Base-by-base conservation (phyloP, 192 early-diverging fungal species). In the Helicostylum pulchrum region DNA sequence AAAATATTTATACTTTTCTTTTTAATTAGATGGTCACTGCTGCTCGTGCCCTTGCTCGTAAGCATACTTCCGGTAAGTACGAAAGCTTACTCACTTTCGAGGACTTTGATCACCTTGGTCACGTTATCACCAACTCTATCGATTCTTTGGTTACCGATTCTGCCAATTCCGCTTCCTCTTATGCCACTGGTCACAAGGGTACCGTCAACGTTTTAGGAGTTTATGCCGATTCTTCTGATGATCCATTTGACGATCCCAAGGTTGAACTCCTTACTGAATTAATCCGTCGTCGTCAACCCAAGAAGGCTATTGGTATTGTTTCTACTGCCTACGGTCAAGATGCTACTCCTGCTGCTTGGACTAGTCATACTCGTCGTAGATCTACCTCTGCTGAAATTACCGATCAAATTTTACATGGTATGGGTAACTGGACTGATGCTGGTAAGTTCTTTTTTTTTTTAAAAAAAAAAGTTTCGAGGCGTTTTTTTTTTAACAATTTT, bases 131-230 rank as follows among this genome's bases (percentile, higher is more conserved):
- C 75, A 85, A 87, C 66, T 85, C 77, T 7, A 69, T 87, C 45
- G 86, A 88, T 66, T 70, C 81, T 20, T 76, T 88, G 26, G 61
- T 86, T 47, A 88, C 86, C 46, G 86, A 88, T 71, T 88, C 86
- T 62, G 86, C 86, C 71, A 88, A 88, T 74, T 84, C 82, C n/a
- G 86, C 86, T 48, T 72, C 78, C 7, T 68, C 86, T 61, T 88
- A 87, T 73, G 74, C 79, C 68, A 72, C 81, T 68, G 85, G 84
- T 12, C 83, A 87, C 61, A 86, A 88, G 74, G 66, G 71, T 46
- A 77, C 71, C 32, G 80, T 80, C 67, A 78, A 81, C 64, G 77
- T 81, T 62, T 52, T 88, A 19, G 75, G 72, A 73, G 84, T 85
- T 49, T 86, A 87, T 69, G 71, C 83, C 23, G 86, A 87, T 63